phyloP scores from a whole-genome alignment of 2,329 filamentous ascomycete genomes.

The Talaromyces sp. region DNA sequence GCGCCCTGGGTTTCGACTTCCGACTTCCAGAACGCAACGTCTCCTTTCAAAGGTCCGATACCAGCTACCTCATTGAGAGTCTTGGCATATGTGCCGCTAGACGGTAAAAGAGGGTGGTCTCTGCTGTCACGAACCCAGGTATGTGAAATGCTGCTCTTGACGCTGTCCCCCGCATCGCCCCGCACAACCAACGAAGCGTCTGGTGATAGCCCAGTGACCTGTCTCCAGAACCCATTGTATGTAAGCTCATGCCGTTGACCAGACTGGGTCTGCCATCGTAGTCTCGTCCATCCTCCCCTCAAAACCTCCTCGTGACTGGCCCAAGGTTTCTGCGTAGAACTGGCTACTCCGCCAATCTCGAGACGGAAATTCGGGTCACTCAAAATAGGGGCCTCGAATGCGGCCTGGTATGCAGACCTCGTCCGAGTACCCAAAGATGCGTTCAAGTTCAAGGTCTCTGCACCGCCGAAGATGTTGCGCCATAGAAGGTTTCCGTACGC shows the following conservation, averaged over 20 bases:
- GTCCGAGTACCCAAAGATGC: conserved; percentile 87
- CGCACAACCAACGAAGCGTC: conserved; percentile 78
- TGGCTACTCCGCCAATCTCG: conserved; percentile 75
- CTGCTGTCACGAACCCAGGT: conserved; percentile 75
- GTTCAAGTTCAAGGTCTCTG: conserved; percentile 82
- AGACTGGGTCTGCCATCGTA: conserved; percentile 65
- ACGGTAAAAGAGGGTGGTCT: conserved; percentile 80
- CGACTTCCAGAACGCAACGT: conserved; percentile 92
- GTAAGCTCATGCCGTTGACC: conserved; percentile 72
- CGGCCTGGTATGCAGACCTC: conserved; percentile 82
- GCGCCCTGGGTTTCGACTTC: conserved; percentile 79
- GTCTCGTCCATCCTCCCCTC: conserved; percentile 70
- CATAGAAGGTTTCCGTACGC: conserved; percentile 83
- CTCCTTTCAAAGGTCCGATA: conserved; percentile 75
- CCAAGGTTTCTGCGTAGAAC: conserved; percentile 84
- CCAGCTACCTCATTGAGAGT: conserved; percentile 81
- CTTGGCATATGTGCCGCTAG: conserved; percentile 75
- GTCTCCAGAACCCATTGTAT: conserved; percentile 81
- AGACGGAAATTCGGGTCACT: conserved; percentile 78
- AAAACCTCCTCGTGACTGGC: conserved; percentile 89
- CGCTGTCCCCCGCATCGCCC: conserved; percentile 79
- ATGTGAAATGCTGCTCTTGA: conserved; percentile 84
- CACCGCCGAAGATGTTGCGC: conserved; percentile 91
- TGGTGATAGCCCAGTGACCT: conserved; percentile 72
- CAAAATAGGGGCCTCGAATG: conserved; percentile 75